Percentiles rank a stretch among this genome's conserved stretches.
Conservation (phyloP, 73 alveolate species). For the Blepharisma stoltei region DNA sequence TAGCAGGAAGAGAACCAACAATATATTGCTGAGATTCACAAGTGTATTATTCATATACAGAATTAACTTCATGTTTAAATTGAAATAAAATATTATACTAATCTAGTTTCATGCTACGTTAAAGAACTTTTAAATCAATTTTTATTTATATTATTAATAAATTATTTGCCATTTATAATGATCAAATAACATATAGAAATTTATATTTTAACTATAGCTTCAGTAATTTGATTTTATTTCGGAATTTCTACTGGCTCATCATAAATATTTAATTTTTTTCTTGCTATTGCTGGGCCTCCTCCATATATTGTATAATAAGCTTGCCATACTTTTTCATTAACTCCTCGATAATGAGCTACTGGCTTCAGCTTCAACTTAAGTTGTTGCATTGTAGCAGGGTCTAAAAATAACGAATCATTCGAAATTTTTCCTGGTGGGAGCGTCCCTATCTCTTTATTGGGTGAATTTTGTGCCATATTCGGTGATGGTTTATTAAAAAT, state of each 20-base stretch:
- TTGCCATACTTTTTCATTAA: slow-evolving; percentile 36
- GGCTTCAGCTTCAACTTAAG: slow-evolving; percentile 10
- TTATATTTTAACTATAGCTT: too few species aligned
- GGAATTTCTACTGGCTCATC: slow-evolving; percentile 7
- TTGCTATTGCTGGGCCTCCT: slow-evolving; percentile 37
- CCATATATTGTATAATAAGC: slow-evolving; percentile 33
- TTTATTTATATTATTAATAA: too few species aligned
- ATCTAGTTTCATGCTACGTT: too few species aligned
- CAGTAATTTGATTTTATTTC: too few species aligned
- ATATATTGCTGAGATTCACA: too few species aligned
- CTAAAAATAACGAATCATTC: slow-evolving; percentile 17
- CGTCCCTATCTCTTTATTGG: background rate
- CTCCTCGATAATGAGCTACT: slow-evolving; percentile 35
- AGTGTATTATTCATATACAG: too few species aligned
- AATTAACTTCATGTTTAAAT: too few species aligned
- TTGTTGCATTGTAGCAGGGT: background rate
- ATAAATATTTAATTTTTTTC: slow-evolving; percentile 27
- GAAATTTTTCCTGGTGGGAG: slow-evolving; percentile 38
- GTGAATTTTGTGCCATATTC: background rate
- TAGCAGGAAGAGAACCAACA: too few species aligned
- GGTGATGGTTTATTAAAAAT: slow-evolving; percentile 13
- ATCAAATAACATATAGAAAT: too few species aligned
- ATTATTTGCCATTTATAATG: too few species aligned
- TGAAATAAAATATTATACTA: too few species aligned
- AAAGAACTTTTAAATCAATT: too few species aligned